Base-by-base conservation (phyloP, 495 filamentous ascomycete species). In the Trichoderma parareesei region DNA sequence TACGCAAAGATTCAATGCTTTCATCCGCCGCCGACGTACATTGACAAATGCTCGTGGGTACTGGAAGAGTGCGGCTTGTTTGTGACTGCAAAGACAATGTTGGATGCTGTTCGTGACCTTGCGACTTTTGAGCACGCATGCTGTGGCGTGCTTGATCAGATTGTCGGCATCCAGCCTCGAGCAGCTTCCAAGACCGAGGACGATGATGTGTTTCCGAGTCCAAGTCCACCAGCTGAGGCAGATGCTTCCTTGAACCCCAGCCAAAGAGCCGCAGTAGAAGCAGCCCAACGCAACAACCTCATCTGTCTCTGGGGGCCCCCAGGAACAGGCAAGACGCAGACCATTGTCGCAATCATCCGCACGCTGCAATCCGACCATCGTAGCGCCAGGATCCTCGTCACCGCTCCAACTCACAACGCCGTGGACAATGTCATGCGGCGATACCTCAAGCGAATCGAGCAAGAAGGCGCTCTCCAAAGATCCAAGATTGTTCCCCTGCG, bases 311-410 rank as follows among this genome's bases (percentile, higher is more conserved):
- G 81, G 81, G 81, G 81, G 0, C 81, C 81, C 2, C 81, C 81
- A 0, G 81, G 81, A 5, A 83, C 81, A 1, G 81, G 81, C 7
- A 84, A 84, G 67, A 83, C 81, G 1, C 71, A 79, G 57, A 83
- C 81, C 11, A 75, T 82, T 33, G 79, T 81, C 6, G 71, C 70
- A 9, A 78, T 83, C 37, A 69, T 84, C 43, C 61, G 72, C 37
- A 69, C 73, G 18, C 69, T 83, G 35, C 71, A 76, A 14, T 40
- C 59, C 0, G 65, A 64, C 27, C 64, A 73, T n/a, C 64, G 67
- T 2, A 66, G 69, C 1, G 65, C 60, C 20, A 68, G 78, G 41
- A 75, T 82, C 27, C 69, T 81, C 5, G 76, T 83, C 16, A 77
- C 79, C 16, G 79, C 80, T 5, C 80, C 80, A 60, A 81, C 80